Evolutionary conservation across 2,329 filamentous ascomycete species (phyloP).

Genomic region (Penicillium fuscoglaucum): DNA sequence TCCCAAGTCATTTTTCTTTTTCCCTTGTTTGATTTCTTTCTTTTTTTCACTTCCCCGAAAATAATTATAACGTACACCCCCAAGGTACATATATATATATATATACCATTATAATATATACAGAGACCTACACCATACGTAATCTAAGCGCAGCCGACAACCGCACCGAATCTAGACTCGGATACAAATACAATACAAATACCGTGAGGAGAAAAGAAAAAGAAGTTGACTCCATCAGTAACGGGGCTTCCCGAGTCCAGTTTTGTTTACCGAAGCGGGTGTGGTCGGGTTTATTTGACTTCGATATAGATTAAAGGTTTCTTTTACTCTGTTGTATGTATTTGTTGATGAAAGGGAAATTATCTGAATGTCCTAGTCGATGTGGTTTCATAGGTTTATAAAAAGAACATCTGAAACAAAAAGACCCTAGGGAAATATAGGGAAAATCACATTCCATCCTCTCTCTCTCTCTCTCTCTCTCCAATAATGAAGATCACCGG

Average conservation of each 20-base stretch:
- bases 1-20: background rate
- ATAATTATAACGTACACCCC: background rate
- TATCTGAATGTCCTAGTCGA: too few species aligned
- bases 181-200: background rate
- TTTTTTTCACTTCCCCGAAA: background rate
- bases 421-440: background rate
- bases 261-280: conserved; percentile 19
- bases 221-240: background rate
- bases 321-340: background rate
- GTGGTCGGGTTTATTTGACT: conserved; percentile 15
- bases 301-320: background rate
- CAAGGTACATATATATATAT: background rate
- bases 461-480: background rate
- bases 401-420: conserved; percentile 8
- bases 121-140: background rate
- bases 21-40: background rate
- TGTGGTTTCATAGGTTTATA: too few species aligned
- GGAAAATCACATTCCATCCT: background rate
- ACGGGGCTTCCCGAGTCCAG: conserved; percentile 26
- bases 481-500: conserved; percentile 4
- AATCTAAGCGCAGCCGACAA: background rate
- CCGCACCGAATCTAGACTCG: background rate
- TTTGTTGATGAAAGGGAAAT: background rate
- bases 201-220: conserved; percentile 7
- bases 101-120: background rate